Evolutionary conservation across 1,284 basidiomycete genomes (phyloP), one percentile per base, ranked within the genome.

Genomic region (Fomitopsis schrenkii): DNA sequence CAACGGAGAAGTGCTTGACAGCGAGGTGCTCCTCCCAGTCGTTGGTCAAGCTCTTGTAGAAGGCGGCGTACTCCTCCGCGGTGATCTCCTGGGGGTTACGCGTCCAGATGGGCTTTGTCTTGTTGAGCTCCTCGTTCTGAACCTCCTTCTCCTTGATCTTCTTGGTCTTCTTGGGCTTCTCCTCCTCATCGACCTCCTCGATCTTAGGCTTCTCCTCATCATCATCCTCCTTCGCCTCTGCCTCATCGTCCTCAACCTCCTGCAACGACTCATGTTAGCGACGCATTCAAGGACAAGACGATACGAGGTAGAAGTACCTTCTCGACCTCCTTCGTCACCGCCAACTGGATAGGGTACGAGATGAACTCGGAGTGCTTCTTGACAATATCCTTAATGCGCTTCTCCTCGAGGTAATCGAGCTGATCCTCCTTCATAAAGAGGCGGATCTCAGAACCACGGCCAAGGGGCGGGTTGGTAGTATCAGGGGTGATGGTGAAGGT

Each of bases 351-450:
- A 68, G 97, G 97, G 84, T 99, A 99, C 55, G 97, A 98, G 82
- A 99, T 99, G 84, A 99, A 99, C 82, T 99, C 97, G 74, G 97
- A 99, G 87, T 99, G 97, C 87, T 99, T 99, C 89, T 99, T 99
- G 78, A 99, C 97, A 69, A 97, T 95, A 71, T 99, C 97, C 83
- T 97, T 97, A 87, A 99, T 95, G 78, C 89, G 90, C 87, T 98
- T 98, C 87, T 99, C 97, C 83, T 99, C 97, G 62, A 98, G 87
- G 83, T 98, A 99, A 79, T 99, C 97, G 68, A 93, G 88, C 81
- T 98, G 95, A 78, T 99, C 97, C 77, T 99, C 97, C 86, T 99
- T 99, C 77, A 99, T 83, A 86, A 82, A 95, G 67, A 99, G 90
- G 71, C 94, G 93, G 75, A 99, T 87, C 79, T 97, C 93, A 62